Evolutionary conservation across 2,329 filamentous ascomycete species (phyloP), one percentile per base, ranked within the genome.

Genomic region (Ophiostoma perfectum): DNA sequence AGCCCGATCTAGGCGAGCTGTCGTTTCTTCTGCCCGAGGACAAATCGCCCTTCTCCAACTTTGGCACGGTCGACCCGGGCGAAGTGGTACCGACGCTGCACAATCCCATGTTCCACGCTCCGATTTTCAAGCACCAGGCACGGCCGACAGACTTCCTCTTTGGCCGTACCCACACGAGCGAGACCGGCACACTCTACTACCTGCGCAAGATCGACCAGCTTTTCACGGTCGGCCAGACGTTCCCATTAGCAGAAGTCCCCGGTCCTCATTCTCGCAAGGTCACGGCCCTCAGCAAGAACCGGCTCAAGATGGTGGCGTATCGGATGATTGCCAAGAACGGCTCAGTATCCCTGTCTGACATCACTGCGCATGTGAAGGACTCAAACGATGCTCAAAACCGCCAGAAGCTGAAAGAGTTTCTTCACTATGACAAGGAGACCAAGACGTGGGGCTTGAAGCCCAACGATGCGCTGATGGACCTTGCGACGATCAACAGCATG

Each of bases 391-490:
- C 95, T 68, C 94, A 98, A 76, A 98, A 97, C 74, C 87, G 95
- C 45, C 93, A 96, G 75, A 97, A 98, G 78, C 89, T 99, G 80
- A 95, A 97, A 75, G 95, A 99, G 74, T 98, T 99, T 77, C 88
- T 99, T 73, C 85, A 88, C 65, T 98, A 97, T 75, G 90, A 95
- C 74, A 93, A 96, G 75, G 90, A 93, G 18, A 86, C 89, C 67
- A 93, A 93, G 75, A 91, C 92, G 44, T 99, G 95, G 95, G 87
- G 89, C 41, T 85, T 96, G 71, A 86, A 86, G 66, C 81, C 87
- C 8, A 86, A 87, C 36, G 91, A 97, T 73, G 82, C 86, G 0
- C 82, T 95, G 36, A 91, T 93, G 12, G 92, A 96, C 70, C 90
- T 94, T 75, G 86, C 90, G 38, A 86, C 86, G 2, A 89, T 98